A percentile compares a stretch with the other conserved stretches of the same genome.
phyloP scores from a whole-genome alignment of 371 early-diverging fungal genomes.

The Batkoa obscura region DNA sequence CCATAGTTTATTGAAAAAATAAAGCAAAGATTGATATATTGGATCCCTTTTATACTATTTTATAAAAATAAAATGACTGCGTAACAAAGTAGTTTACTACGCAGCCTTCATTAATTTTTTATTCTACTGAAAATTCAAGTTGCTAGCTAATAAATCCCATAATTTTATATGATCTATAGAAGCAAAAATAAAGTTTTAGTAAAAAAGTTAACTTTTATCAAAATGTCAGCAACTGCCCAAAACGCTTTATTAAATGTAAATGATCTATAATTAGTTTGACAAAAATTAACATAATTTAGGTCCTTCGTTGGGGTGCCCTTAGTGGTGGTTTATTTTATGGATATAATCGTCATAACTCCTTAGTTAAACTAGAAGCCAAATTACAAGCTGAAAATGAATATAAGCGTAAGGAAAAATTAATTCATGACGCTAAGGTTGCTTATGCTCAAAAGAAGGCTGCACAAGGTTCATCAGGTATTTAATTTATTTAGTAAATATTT shows the following conservation, averaged over 20 bases:
- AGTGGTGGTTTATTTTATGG: conserved; percentile 1
- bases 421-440: conserved; percentile 1
- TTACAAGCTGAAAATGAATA: neutral
- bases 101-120: too few species aligned
- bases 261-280: neutral
- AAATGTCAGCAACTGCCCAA: neutral
- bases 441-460: conserved; percentile 1
- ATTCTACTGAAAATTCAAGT: too few species aligned
- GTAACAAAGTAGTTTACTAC: too few species aligned
- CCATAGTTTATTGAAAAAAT: too few species aligned
- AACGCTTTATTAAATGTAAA: neutral
- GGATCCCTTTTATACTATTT: too few species aligned
- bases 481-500: neutral
- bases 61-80: too few species aligned
- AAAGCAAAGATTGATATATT: too few species aligned
- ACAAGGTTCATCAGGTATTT: neutral
- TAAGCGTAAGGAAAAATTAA: conserved; percentile 2
- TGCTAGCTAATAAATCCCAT: too few species aligned
- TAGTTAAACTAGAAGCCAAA: neutral
- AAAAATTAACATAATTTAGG: neutral
- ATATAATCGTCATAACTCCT: neutral
- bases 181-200: too few species aligned
- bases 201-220: too few species aligned
- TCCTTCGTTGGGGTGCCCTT: conserved; percentile 3
- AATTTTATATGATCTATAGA: too few species aligned